These are phyloP conservation scores for Pseudocohnilembus persalinus DNA, from an alignment of 169 alveolate genomes.

Conservation along the genomic window DNA sequence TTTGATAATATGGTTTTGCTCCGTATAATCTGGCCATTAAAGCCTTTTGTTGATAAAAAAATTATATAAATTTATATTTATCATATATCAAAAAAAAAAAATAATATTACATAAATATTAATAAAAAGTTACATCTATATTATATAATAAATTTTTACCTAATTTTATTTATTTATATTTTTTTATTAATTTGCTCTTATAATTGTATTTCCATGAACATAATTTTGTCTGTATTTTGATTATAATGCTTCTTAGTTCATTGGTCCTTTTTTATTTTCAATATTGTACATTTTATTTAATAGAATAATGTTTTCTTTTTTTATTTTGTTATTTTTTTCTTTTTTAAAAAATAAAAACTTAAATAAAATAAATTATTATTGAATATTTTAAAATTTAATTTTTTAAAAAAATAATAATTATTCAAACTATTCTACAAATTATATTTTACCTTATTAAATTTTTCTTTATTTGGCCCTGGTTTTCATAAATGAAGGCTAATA, in stretches of 20 bases:
- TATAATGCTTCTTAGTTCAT: background rate
- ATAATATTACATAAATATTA: too few relatives aligned
- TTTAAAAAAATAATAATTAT: too few relatives aligned
- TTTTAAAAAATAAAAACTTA: background rate
- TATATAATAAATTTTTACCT: background rate
- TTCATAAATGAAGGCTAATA: background rate
- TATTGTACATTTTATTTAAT: background rate
- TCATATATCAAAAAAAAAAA: too few relatives aligned
- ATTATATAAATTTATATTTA: too few relatives aligned
- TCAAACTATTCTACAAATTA: too few relatives aligned
- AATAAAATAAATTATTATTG: too few relatives aligned
- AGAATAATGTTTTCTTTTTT: background rate
- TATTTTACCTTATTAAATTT: background rate
- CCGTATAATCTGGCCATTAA: background rate
- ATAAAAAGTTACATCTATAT: background rate
- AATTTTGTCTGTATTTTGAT: background rate
- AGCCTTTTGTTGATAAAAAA: too few relatives aligned
- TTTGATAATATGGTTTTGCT: background rate
- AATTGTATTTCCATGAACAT: background rate
- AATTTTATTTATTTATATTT: too few relatives aligned
- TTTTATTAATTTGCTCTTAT: background rate
- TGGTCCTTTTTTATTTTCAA: background rate
- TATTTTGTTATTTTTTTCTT: background rate
- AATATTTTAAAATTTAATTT: too few relatives aligned
- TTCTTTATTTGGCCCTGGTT: background rate